Conservation (phyloP, 768 basidiomycete species). For the Coprinopsis sp. region DNA sequence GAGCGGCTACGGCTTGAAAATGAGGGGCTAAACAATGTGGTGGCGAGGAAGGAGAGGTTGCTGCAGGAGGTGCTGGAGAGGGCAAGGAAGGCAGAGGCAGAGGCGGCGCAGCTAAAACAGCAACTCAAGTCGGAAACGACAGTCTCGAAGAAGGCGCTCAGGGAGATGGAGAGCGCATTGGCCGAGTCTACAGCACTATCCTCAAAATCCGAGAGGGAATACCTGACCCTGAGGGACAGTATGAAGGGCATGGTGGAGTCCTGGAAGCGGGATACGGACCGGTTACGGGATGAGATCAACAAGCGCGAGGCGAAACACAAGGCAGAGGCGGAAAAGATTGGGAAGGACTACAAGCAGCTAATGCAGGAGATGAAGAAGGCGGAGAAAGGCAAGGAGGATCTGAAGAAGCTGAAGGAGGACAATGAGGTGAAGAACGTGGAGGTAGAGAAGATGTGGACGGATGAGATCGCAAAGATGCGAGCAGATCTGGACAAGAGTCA, state of each 20-base stretch:
- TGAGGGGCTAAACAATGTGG: constrained; percentile 83
- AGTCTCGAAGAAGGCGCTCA: constrained; percentile 66
- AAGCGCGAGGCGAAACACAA: constrained; percentile 67
- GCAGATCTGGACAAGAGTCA: constrained; percentile 49
- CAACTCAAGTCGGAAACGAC: constrained; percentile 72
- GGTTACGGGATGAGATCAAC: constrained; percentile 68
- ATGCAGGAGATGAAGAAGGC: constrained; percentile 57
- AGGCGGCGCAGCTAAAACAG: constrained; percentile 60
- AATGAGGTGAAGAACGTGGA: constrained; percentile 46
- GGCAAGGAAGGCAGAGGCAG: constrained; percentile 81
- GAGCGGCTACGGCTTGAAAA: constrained; percentile 82
- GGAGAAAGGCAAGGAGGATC: constrained; percentile 37
- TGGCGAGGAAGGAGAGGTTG: constrained; percentile 80
- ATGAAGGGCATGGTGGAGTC: constrained; percentile 67
- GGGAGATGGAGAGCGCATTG: constrained; percentile 76
- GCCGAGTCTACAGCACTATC: constrained; percentile 72
- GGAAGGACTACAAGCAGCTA: constrained; percentile 64
- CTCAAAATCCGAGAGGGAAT: constrained; percentile 80
- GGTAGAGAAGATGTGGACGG: constrained; percentile 57
- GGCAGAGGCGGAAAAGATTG: constrained; percentile 61
- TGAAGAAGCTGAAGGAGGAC: constrained; percentile 48
- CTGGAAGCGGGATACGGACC: constrained; percentile 71
- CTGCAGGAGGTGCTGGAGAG: constrained; percentile 86
- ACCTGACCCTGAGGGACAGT: constrained; percentile 71
- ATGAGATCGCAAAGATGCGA: constrained; percentile 52